These are phyloP conservation scores for Epichloe hybrida DNA, from an alignment of 2,329 filamentous ascomycete genomes.

Conservation along the genomic window DNA sequence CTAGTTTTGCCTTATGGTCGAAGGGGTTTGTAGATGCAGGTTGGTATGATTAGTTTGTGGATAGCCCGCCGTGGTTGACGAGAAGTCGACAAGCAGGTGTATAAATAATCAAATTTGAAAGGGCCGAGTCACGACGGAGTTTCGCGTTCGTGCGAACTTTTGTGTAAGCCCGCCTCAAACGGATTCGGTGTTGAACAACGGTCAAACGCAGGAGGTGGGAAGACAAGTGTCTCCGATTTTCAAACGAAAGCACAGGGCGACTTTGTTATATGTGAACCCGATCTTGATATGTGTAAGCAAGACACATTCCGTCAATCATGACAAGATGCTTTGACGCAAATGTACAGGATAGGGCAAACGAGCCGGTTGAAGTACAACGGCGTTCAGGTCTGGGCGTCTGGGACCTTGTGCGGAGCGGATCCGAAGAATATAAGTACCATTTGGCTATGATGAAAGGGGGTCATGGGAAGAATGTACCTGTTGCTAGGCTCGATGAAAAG, in stretches of 20 bases:
- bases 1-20: too few relatives aligned
- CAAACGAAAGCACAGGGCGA: not conserved
- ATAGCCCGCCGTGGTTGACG: not conserved
- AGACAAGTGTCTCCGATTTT: not conserved
- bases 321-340: not conserved
- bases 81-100: not conserved
- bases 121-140: not conserved
- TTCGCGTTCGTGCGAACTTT: not conserved
- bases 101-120: not conserved
- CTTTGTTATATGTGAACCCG: not conserved
- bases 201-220: slow-evolving; percentile 2
- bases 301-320: not conserved
- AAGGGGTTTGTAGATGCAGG: too few relatives aligned
- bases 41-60: not conserved
- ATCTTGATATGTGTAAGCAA: not conserved
- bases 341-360: not conserved
- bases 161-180: slow-evolving; percentile 1
- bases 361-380: not conserved
- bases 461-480: not conserved
- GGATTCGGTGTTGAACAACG: slow-evolving; percentile 1
- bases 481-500: not conserved
- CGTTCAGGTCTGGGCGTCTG: not conserved
- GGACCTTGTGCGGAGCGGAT: not conserved
- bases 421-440: not conserved
- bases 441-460: not conserved